phyloP scores from a whole-genome alignment of 805 yeast species.

The Hanseniaspora pseudoguilliermondii region DNA sequence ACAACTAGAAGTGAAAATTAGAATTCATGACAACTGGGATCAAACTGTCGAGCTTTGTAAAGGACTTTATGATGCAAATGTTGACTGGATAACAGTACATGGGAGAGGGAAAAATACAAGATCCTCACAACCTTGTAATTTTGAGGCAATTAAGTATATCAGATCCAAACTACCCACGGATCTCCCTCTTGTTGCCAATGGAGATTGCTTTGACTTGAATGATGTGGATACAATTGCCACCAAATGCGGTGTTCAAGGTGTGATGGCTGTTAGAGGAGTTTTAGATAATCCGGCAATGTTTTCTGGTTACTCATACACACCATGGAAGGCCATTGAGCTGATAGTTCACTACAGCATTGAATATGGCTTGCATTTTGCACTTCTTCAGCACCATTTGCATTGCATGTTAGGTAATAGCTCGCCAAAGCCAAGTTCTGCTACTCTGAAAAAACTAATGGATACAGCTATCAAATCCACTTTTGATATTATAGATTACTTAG shows the following conservation, averaged over 20 bases:
- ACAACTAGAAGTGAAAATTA: conserved; percentile 81
- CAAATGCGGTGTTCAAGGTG: conserved; percentile 72
- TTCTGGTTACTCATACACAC: conserved; percentile 57
- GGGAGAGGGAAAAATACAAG: conserved; percentile 81
- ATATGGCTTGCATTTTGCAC: conserved; percentile 61
- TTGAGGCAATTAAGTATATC: conserved; percentile 64
- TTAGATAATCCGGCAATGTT: conserved; percentile 79
- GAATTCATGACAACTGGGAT: conserved; percentile 65
- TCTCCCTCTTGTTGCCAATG: conserved; percentile 90
- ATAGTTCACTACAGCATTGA: conserved; percentile 68
- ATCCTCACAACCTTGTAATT: conserved; percentile 69
- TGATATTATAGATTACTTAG: conserved; percentile 75
- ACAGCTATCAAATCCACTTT: conserved; percentile 35
- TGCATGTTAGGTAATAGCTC: conserved; percentile 65
- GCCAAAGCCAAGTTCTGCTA: conserved; percentile 33
- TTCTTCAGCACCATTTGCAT: conserved; percentile 75
- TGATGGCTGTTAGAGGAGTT: conserved; percentile 90
- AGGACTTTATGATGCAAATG: conserved; percentile 73
- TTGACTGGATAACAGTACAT: conserved; percentile 86
- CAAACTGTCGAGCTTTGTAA: conserved; percentile 65
- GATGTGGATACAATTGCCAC: conserved; percentile 55
- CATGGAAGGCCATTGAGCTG: conserved; percentile 82
- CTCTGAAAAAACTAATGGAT: conserved; percentile 53
- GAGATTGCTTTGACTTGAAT: conserved; percentile 66
- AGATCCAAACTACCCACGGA: conserved; percentile 35